phyloP scores from a whole-genome alignment of 1,284 basidiomycete species.

The Ustanciosporium gigantosporum region DNA sequence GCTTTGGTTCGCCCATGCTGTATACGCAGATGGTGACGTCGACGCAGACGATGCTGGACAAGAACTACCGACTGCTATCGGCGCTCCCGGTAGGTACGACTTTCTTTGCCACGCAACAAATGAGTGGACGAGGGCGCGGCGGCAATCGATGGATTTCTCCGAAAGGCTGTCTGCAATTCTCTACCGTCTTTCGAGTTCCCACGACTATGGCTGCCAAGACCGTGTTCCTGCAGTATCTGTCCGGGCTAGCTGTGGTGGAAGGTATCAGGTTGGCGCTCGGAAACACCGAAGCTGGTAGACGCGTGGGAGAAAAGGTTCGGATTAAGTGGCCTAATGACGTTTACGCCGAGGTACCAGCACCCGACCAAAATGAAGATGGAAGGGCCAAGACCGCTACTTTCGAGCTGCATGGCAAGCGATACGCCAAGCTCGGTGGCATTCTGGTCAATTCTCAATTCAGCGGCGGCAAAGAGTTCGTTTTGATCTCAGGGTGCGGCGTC shows the following conservation, averaged over 20 bases:
- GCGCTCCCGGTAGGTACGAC: slow-evolving; percentile 75
- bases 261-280: slow-evolving; percentile 68
- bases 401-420: slow-evolving; percentile 41
- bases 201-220: slow-evolving; percentile 71
- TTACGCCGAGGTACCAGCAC: slow-evolving; percentile 70
- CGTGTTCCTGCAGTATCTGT: slow-evolving; percentile 95
- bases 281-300: slow-evolving; percentile 63
- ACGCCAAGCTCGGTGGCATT: slow-evolving; percentile 68
- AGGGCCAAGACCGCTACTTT: slow-evolving; percentile 62
- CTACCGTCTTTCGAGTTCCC: slow-evolving; percentile 72
- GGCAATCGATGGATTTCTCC: slow-evolving; percentile 92
- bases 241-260: slow-evolving; percentile 84
- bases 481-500: slow-evolving; percentile 83
- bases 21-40: slow-evolving; percentile 90
- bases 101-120: slow-evolving; percentile 83
- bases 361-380: slow-evolving; percentile 63
- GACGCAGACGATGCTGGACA: slow-evolving; percentile 92
- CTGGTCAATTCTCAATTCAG: slow-evolving; percentile 83
- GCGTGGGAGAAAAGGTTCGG: slow-evolving; percentile 66
- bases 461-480: slow-evolving; percentile 71
- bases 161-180: slow-evolving; percentile 83
- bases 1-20: slow-evolving; percentile 73
- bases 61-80: slow-evolving; percentile 75
- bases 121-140: slow-evolving; percentile 85
- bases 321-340: slow-evolving; percentile 99